Evolutionary conservation across 2,329 filamentous ascomycete genomes (phyloP).

Genomic region (Gaeumannomyces sp.): DNA sequence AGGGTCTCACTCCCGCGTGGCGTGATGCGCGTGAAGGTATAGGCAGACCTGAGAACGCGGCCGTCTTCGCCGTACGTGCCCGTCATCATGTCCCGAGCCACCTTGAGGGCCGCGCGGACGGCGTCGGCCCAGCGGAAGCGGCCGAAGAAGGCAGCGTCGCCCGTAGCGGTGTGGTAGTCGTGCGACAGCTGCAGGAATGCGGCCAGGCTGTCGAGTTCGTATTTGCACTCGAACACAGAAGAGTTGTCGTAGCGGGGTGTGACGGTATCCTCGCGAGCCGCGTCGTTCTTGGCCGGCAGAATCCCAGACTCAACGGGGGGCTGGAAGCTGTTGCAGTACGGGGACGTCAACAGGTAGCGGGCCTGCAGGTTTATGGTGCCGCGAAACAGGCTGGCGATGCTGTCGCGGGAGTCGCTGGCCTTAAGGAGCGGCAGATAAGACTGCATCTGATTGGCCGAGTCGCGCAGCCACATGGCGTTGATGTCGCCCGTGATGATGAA

Average conservation of each 20-base stretch:
- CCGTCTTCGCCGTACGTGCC: slow-evolving; percentile 65
- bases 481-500: slow-evolving; percentile 50
- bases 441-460: slow-evolving; percentile 60
- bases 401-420: slow-evolving; percentile 41
- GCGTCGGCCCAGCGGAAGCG: slow-evolving; percentile 67
- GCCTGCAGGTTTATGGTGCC: slow-evolving; percentile 73
- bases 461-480: slow-evolving; percentile 30
- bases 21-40: slow-evolving; percentile 72
- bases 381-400: slow-evolving; percentile 62
- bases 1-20: slow-evolving; percentile 75
- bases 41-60: slow-evolving; percentile 51
- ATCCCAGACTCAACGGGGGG: slow-evolving; percentile 72
- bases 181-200: slow-evolving; percentile 78
- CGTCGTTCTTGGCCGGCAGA: slow-evolving; percentile 47
- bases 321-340: slow-evolving; percentile 94
- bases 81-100: slow-evolving; percentile 63
- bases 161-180: slow-evolving; percentile 70
- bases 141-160: slow-evolving; percentile 67
- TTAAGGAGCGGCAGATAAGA: slow-evolving; percentile 63
- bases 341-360: slow-evolving; percentile 61
- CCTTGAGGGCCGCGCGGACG: slow-evolving; percentile 60
- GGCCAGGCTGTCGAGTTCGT: slow-evolving; percentile 85
- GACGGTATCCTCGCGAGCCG: slow-evolving; percentile 53
- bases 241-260: slow-evolving; percentile 60
- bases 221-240: slow-evolving; percentile 91